Base-by-base conservation (phyloP, 2,329 filamentous ascomycete genomes). In the Colletotrichum spinosum region DNA sequence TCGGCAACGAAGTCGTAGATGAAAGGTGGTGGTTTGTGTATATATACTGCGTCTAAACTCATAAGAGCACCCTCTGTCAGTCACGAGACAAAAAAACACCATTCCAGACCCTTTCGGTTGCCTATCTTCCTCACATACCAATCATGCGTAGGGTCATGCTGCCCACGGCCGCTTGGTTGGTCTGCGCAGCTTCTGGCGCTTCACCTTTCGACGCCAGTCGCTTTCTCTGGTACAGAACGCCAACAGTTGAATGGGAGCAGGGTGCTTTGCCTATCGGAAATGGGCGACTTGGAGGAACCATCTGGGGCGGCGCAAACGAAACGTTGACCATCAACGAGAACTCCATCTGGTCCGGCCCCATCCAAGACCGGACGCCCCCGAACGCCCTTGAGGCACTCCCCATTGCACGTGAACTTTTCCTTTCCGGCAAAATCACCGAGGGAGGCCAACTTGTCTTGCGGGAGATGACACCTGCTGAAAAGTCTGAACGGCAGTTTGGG, bases 251-350 rank as follows among this genome's bases (percentile, higher is more conserved):
- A 45, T 55, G 55, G 57, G 50, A 65, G 13, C 33, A 65, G 38
- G 51, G 55, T 51, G 80, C 83, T 12, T 72, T 84, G 0, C 83
- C 83, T 1, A 76, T 85, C 59, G 83, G 83, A 3, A 85, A 85
- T 68, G 83, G 83, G 10, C 76, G 82, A 15, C 61, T 77, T 1
- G 76, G 73, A 6, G 73, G 70, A 3, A 83, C 83, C 77, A 68
- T 84, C 34, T 79, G 80, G 65, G 82, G 83, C 11, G 76, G 79
- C 11, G 71, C 76, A 11, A 75, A 75, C 1, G 82, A 82, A 52
- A 74, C 79, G 44, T 69, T 83, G 4, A 72, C 78, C 35, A 72
- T 85, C 12, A 85, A 84, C 50, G 82, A 85, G 68, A 80, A 84
- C 60, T 81, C 81, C 2, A 76, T 82, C 10, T 83, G 79, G 80